Percentiles rank a stretch among this genome's conserved stretches.
Conservation (phyloP, 108 stramenopile genomes). For the Cyclostephanos invisitatus region DNA sequence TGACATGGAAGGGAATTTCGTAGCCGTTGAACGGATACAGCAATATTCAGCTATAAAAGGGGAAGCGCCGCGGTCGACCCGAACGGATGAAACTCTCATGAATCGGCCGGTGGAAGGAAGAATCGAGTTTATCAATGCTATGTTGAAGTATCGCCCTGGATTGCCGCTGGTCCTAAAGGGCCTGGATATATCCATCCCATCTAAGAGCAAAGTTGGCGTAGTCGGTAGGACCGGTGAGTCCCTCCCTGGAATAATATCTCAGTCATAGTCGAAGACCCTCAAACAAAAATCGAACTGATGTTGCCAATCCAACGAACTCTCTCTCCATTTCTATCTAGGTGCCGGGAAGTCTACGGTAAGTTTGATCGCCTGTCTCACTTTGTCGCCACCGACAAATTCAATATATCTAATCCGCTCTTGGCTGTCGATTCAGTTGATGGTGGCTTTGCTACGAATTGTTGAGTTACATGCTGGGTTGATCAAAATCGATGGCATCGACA, state of each 20-base stretch:
- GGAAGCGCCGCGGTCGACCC: conserved; percentile 60
- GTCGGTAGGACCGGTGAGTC: conserved; percentile 78
- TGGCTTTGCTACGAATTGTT: conserved; percentile 79
- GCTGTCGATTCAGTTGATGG: conserved; percentile 52
- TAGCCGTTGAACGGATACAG: conserved; percentile 86
- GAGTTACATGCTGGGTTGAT: conserved; percentile 76
- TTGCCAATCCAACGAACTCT: neutral
- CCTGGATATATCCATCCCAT: conserved; percentile 71
- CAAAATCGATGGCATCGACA: conserved; percentile 90
- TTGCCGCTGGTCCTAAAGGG: conserved; percentile 90
- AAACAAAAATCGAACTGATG: neutral
- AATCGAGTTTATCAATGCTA: conserved; percentile 66
- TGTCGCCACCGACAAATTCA: neutral
- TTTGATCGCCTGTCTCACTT: neutral
- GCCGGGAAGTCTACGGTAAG: conserved; percentile 80
- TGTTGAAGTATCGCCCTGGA: conserved; percentile 81
- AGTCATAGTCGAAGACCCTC: neutral
- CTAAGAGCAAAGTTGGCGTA: conserved; percentile 77
- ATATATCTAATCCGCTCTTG: neutral
- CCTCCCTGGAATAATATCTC: conserved; percentile 15
- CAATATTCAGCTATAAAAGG: conserved; percentile 66
- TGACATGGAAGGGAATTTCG: conserved; percentile 93
- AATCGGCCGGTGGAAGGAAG: conserved; percentile 79
- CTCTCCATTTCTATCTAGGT: conserved; percentile 52
- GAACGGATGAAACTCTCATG: conserved; percentile 29